Evolutionary conservation across 2,329 filamentous ascomycete genomes (phyloP), one percentile per base, ranked within the genome.

Genomic region (Monosporascus sp.): DNA sequence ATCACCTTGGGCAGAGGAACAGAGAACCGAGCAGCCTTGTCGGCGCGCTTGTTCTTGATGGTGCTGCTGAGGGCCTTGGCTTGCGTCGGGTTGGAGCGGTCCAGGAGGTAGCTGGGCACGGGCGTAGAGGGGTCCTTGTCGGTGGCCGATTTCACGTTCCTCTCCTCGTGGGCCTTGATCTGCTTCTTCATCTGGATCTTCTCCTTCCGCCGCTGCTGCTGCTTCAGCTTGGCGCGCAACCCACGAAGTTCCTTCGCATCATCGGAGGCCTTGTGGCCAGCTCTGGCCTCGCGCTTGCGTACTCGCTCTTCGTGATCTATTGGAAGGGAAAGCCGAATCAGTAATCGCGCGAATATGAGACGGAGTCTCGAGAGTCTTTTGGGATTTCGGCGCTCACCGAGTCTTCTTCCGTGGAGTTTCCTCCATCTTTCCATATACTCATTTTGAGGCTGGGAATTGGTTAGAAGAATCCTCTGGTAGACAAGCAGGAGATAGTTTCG

Each of bases 151-250:
- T 97, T 96, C 78, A 97, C 86, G 69, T 97, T 95, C 75, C 91
- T 87, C 79, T 97, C 90, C 75, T 99, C 94, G 78, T 96, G 90
- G 45, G 90, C 88, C 75, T 89, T 90, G 82, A 99, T 95, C 67
- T 86, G 79, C 81, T 96, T 96, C 74, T 88, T 88, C 88, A 96
- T 92, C 81, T 96, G 91, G 70, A 96, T 96, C 87, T 99, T 99
- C 80, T 99, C 92, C 72, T 92, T 88, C 77, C 91, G 89, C 26
- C 94, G 85, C 79, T 92, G 91, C 82, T 97, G 87, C 72, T 93
- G 88, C 77, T 94, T 87, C 66, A 96, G 78, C 80, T 99, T 99
- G 63, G 94, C 94, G 58, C 91, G 82, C 64, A 97, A 84, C 60
- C 94, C 94, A 57, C 89, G 87, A 67, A 97, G 81, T 72, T 94